Evolutionary conservation across 225 moss, liverwort and hornwort species (phyloP).

Genomic region (Sphagnum contortum): DNA sequence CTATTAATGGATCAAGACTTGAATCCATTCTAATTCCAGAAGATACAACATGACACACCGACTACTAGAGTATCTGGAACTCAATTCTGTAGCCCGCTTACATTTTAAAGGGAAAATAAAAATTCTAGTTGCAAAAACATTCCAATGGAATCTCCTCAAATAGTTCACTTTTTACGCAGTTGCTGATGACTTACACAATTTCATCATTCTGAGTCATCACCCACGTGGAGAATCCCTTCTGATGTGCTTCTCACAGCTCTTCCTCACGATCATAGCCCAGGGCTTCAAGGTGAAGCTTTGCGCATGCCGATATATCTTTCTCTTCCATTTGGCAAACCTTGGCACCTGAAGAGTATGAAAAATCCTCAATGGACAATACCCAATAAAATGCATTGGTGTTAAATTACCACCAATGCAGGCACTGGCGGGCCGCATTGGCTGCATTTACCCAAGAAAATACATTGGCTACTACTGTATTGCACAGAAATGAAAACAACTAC

Average conservation of each 20-base stretch:
- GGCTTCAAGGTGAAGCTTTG: conserved; percentile 13
- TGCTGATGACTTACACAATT: conserved; percentile 11
- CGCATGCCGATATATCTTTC: conserved; percentile 23
- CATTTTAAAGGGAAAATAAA: not conserved
- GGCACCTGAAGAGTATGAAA: conserved; percentile 8
- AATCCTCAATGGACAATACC: not conserved
- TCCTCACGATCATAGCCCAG: conserved; percentile 14
- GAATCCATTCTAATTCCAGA: not conserved
- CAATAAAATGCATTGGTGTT: not conserved
- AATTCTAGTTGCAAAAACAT: not conserved
- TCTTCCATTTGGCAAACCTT: conserved; percentile 28
- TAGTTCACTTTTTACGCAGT: no score
- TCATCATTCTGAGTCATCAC: conserved; percentile 16
- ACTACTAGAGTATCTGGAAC: not conserved
- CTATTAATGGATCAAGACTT: not conserved
- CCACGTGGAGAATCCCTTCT: conserved; percentile 8
- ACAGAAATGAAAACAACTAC: not conserved
- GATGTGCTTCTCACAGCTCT: conserved; percentile 5
- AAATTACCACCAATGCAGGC: no score
- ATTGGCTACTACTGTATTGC: no score
- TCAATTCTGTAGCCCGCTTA: not conserved
- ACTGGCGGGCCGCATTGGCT: no score
- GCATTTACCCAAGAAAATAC: no score
- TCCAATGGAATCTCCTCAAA: no score
- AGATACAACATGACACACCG: not conserved